Evolutionary conservation across 2,329 filamentous ascomycete species (phyloP).

Genomic region (Colletotrichum liriopes): DNA sequence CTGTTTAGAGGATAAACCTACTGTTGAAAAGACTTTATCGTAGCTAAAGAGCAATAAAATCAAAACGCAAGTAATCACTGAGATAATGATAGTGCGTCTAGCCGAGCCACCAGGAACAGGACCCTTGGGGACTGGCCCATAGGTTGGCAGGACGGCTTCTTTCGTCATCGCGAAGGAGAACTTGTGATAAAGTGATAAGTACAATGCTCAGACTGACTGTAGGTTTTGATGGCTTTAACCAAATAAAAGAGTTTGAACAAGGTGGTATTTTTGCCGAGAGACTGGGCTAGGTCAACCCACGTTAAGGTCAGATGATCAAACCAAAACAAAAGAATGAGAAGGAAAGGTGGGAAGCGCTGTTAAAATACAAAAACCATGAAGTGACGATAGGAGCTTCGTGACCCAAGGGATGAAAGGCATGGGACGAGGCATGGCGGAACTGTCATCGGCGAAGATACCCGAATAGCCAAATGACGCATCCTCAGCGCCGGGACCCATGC

Average conservation of each 20-base stretch:
- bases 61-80: neutral
- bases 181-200: too few species aligned
- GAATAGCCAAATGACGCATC: neutral
- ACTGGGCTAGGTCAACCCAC: neutral
- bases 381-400: neutral
- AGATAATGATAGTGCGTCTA: neutral
- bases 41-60: neutral
- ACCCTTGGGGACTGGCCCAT: neutral
- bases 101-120: neutral
- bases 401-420: too few species aligned
- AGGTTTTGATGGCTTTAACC: neutral
- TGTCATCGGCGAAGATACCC: neutral
- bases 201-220: too few species aligned
- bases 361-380: neutral
- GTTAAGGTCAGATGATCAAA: neutral
- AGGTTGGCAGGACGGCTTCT: constrained; percentile 3
- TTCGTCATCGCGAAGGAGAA: neutral
- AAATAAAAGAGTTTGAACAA: neutral
- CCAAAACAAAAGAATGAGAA: neutral
- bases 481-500: too few species aligned
- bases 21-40: neutral
- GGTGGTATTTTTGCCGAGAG: neutral
- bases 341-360: fast-evolving
- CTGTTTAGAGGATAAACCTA: neutral
- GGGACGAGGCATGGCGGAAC: too few species aligned